Conservation (phyloP, 495 filamentous ascomycete species). For the Annulohypoxylon maeteangense region DNA sequence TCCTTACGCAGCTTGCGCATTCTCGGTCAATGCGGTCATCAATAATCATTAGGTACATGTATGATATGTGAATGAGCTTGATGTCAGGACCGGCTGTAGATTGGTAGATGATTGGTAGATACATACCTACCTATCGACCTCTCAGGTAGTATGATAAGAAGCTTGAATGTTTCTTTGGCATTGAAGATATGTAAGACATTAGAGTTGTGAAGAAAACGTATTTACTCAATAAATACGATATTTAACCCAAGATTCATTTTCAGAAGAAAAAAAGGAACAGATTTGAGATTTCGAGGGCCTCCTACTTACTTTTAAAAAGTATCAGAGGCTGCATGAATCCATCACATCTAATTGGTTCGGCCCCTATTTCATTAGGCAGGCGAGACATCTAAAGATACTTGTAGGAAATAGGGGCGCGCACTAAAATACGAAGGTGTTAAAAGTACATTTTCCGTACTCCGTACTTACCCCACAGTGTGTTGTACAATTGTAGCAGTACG, state of each 20-base stretch:
- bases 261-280: too few species aligned
- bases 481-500: background rate
- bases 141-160: too few species aligned
- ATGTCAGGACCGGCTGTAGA: background rate
- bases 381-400: background rate
- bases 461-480: conserved; percentile 2
- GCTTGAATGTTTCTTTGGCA: background rate
- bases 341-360: background rate
- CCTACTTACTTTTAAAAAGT: background rate
- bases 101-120: background rate
- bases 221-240: too few species aligned
- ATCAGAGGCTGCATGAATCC: background rate
- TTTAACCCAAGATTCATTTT: too few species aligned
- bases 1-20: conserved; percentile 1
- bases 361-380: conserved; percentile 11
- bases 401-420: background rate
- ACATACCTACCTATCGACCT: background rate
- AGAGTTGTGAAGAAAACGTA: too few species aligned
- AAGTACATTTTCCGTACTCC: conserved; percentile 16
- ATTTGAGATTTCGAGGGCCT: background rate
- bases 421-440: background rate
- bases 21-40: conserved; percentile 8
- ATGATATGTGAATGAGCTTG: background rate
- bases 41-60: too few species aligned
- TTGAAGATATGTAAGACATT: background rate